Base-by-base conservation (phyloP, 2,329 filamentous ascomycete genomes). In the Cladophialophora carrionii region DNA sequence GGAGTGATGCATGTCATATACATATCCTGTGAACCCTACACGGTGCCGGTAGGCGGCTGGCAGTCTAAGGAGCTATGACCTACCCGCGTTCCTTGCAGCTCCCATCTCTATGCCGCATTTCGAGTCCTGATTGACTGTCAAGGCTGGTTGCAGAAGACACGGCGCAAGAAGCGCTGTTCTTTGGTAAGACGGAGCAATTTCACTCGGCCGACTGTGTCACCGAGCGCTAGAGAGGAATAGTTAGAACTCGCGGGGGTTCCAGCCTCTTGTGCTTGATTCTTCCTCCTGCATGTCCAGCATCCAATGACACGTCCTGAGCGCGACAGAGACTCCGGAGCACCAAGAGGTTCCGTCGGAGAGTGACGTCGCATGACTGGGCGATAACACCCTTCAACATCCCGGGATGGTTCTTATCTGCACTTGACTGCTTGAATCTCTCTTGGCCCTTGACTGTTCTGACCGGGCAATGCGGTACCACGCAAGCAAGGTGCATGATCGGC, bases 401-500 rank as follows among this genome's bases (percentile, higher is more conserved):
- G 14, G 37, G 32, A n/a, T 43, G 17, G 17, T 6, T 20, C 37
- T 43, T 43, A 43, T 43, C 37, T n/a, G 37, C 5, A 43, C 17
- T 20, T 43, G 37, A 43, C 37, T 43, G 37, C n/a, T 17, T 43
- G 37, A 14, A 17, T 43, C 37, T 43, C 37, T 43, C 37, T 8
- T 43, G 37, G 17, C 37, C 17, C 37, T 43, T n/a, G 14, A n/a
- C 37, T n/a, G 17, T 43, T 43, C 6, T 43, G n/a, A 20, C 17
- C 48, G 26, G 10, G 8, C 48, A 51, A 29, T 29, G 26, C 3
- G 26, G 26, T 29, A 29, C 41, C 48, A 51, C 10, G 8, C 48
- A 51, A 6, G 52, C 52, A n/a, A 55, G 37, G 17, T n/a, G 29
- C 29, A 55, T 55, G 52, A 55, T 55, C 52, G 26, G 26, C 29